These are phyloP conservation scores for Cucurbita maxima DNA, from an alignment of 306 rosid genomes.

Conservation along the genomic window DNA sequence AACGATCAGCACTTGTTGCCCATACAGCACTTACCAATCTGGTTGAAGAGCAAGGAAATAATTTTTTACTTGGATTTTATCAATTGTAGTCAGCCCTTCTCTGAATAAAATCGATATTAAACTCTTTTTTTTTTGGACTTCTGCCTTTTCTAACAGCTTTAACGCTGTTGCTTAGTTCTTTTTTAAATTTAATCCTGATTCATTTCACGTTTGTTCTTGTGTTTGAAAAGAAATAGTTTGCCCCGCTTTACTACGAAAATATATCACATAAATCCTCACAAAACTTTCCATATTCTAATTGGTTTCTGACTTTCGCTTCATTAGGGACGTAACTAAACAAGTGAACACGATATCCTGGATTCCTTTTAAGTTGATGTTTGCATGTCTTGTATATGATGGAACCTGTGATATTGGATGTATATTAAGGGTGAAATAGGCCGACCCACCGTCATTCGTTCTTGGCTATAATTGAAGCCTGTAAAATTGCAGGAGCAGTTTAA, in stretches of 20 bases:
- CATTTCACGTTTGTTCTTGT: neutral
- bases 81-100: neutral
- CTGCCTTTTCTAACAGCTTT: neutral
- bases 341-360: neutral
- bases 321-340: neutral
- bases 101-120: neutral
- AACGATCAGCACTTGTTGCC: neutral
- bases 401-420: neutral
- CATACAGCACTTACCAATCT: neutral
- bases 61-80: neutral
- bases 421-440: neutral
- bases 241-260: neutral
- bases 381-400: neutral
- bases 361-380: neutral
- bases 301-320: neutral
- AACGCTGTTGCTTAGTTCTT: neutral
- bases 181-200: neutral
- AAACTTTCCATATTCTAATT: neutral
- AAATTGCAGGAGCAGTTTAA: neutral
- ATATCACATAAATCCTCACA: neutral
- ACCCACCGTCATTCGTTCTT: neutral
- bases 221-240: neutral
- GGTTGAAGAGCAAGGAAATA: neutral
- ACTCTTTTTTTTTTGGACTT: neutral
- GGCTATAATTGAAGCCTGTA: neutral